These are phyloP conservation scores for Favolaschia claudopus DNA, from an alignment of 768 basidiomycete species.

Conservation along the genomic window DNA sequence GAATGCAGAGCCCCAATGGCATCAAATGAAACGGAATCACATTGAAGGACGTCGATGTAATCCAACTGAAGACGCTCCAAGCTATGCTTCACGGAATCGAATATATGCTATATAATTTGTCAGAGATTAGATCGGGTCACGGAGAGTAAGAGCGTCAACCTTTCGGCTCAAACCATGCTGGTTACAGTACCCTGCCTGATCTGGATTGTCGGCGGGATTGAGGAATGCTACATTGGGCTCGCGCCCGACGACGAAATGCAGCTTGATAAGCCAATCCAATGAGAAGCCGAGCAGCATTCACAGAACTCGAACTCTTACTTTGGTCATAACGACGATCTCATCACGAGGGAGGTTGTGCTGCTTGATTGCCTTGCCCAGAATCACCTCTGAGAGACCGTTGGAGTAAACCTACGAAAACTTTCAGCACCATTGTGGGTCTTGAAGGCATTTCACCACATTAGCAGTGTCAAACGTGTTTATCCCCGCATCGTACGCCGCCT, in stretches of 20 bases:
- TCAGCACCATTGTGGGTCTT: conserved; percentile 8
- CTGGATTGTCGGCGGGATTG: conserved; percentile 29
- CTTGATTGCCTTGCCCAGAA: conserved; percentile 79
- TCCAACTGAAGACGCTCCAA: conserved; percentile 76
- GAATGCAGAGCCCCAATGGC: conserved; percentile 33
- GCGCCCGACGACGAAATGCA: conserved; percentile 42
- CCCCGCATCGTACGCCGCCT: conserved; percentile 59
- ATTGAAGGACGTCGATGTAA: conserved; percentile 80
- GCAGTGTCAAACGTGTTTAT: conserved; percentile 71
- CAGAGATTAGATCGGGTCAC: too few relatives aligned
- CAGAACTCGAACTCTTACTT: conserved; percentile 46
- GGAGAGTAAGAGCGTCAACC: too few relatives aligned
- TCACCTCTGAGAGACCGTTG: conserved; percentile 68
- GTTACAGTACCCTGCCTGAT: conserved; percentile 61
- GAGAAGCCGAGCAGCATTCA: not conserved
- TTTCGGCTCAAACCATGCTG: conserved; percentile 56
- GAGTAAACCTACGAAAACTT: conserved; percentile 58
- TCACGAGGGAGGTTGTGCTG: conserved; percentile 71
- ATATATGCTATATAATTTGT: conserved; percentile 74
- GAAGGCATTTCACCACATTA: conserved; percentile 38
- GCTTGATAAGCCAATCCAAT: conserved; percentile 46
- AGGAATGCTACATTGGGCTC: conserved; percentile 24
- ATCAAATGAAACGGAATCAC: conserved; percentile 45
- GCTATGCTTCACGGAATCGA: conserved; percentile 68
- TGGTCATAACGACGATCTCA: conserved; percentile 81